These are phyloP conservation scores for Zelopaecilomyces penicillatus DNA, from an alignment of 2,329 filamentous ascomycete genomes.

Conservation along the genomic window DNA sequence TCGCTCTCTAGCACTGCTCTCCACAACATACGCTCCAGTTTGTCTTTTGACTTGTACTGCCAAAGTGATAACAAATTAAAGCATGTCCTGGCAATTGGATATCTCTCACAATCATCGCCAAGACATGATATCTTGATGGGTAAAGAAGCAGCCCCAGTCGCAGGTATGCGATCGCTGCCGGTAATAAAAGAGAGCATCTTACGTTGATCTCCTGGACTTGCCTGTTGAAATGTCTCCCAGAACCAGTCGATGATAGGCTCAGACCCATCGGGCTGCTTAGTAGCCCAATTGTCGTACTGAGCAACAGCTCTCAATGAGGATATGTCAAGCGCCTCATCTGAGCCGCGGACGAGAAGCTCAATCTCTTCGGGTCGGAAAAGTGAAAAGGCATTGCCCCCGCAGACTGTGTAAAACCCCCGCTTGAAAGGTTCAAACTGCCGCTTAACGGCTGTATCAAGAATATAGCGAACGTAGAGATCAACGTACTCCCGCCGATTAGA, in stretches of 20 bases:
- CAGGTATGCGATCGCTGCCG: constrained; percentile 82
- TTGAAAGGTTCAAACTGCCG: constrained; percentile 92
- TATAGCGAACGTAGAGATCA: constrained; percentile 70
- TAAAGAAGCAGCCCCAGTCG: constrained; percentile 74
- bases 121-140: constrained; percentile 68
- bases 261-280: constrained; percentile 41
- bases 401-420: constrained; percentile 86
- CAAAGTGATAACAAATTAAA: constrained; percentile 80
- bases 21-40: constrained; percentile 68
- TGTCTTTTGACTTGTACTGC: constrained; percentile 58
- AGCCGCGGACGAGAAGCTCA: constrained; percentile 76
- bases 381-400: constrained; percentile 77
- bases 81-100: constrained; percentile 80
- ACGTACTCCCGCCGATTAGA: constrained; percentile 79
- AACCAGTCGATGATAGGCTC: constrained; percentile 76
- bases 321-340: constrained; percentile 76
- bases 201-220: constrained; percentile 60
- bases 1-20: constrained; percentile 82
- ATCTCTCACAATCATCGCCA: constrained; percentile 65
- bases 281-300: constrained; percentile 72
- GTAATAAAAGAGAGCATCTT: constrained; percentile 81
- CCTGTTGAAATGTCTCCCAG: constrained; percentile 70
- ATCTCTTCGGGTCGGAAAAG: constrained; percentile 89
- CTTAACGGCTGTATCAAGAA: constrained; percentile 68
- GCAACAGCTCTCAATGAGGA: constrained; percentile 66